A percentile compares a stretch with the other conserved stretches of the same genome.
phyloP scores from a whole-genome alignment of 2,329 filamentous ascomycete genomes.

The Proliferodiscus dingleyae region DNA sequence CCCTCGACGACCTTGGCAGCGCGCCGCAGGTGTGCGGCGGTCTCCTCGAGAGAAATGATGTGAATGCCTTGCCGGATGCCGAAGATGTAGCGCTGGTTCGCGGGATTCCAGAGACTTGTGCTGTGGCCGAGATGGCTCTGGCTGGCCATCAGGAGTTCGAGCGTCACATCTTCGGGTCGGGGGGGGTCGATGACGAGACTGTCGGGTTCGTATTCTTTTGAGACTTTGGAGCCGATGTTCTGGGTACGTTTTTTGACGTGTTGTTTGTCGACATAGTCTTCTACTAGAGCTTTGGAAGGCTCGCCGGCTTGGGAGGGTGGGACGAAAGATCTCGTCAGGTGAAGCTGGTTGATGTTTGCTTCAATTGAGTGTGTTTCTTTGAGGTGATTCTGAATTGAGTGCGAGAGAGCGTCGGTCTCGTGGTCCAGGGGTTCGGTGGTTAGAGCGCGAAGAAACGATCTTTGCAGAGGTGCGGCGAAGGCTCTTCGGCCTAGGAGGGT shows the following conservation, averaged over 20 bases:
- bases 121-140: conserved; percentile 89
- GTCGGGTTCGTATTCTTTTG: conserved; percentile 59
- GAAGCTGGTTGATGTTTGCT: conserved; percentile 20
- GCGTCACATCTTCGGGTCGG: conserved; percentile 70
- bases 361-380: conserved; percentile 22
- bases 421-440: conserved; percentile 23
- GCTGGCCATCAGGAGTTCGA: conserved; percentile 84
- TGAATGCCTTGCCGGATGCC: conserved; percentile 84
- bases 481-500: conserved; percentile 46
- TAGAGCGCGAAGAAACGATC: conserved; percentile 37
- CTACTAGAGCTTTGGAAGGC: conserved; percentile 9
- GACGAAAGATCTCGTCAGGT: conserved; percentile 21
- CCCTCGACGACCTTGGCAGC: conserved; percentile 90
- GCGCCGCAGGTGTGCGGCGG: conserved; percentile 82
- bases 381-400: conserved; percentile 15
- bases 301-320: conserved; percentile 18
- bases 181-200: conserved; percentile 69
- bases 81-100: conserved; percentile 90
- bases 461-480: conserved; percentile 40
- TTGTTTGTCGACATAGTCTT: conserved; percentile 21
- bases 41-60: conserved; percentile 88
- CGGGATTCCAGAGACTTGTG: conserved; percentile 89
- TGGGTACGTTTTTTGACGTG: conserved; percentile 42
- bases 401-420: conserved; percentile 14
- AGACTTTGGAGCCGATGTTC: conserved; percentile 44